Conservation (phyloP, 140 eudicot genomes). For the Ambrosia hybrid region DNA sequence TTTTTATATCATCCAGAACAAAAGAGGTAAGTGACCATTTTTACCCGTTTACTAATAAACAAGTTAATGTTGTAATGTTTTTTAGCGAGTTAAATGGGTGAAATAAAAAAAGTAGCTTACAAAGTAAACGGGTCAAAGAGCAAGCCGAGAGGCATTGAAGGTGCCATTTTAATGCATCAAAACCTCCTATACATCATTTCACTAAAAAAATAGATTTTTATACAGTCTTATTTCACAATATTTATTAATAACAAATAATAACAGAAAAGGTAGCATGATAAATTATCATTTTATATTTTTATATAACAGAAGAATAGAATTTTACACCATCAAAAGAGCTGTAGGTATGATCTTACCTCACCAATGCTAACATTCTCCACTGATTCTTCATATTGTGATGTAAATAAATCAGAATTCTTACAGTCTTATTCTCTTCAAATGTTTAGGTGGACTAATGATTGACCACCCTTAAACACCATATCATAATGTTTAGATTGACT, state of each 20-base stretch:
- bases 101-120: neutral
- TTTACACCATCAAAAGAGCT: too few relatives aligned
- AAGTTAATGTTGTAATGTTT: neutral
- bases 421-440: slow-evolving; percentile 47
- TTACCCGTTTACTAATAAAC: neutral
- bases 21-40: neutral
- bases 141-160: neutral
- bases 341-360: too few relatives aligned
- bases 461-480: slow-evolving; percentile 31
- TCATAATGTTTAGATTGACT: slow-evolving; percentile 45
- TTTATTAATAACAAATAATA: too few relatives aligned
- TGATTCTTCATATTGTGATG: slow-evolving; percentile 41
- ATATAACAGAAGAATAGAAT: too few relatives aligned
- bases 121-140: neutral
- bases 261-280: too few relatives aligned
- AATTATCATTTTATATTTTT: too few relatives aligned
- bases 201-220: neutral
- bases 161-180: neutral
- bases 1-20: neutral
- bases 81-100: neutral
- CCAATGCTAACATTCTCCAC: slow-evolving; percentile 38
- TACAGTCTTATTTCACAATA: neutral
- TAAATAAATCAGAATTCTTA: slow-evolving; percentile 48
- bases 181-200: neutral
- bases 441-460: slow-evolving; percentile 20